Conservation (phyloP, 805 yeast species). For the Grigorovia yakushimaensis region DNA sequence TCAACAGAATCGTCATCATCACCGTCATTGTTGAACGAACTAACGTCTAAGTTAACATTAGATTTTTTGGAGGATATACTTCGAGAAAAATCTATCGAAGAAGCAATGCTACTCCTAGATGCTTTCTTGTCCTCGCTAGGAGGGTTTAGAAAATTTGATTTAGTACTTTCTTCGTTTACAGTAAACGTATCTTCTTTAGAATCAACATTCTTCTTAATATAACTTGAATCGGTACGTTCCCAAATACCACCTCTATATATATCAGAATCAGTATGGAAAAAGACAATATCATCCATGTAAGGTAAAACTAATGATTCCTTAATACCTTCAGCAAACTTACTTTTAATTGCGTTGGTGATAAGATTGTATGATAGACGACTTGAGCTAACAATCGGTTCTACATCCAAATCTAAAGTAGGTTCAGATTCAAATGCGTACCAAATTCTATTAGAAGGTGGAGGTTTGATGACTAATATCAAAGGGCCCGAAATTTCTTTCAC, state of each 20-base stretch:
- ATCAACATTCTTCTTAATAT: background rate
- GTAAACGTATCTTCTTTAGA: background rate
- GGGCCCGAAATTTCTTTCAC: conserved; percentile 67
- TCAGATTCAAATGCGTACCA: conserved; percentile 84
- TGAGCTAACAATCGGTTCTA: conserved; percentile 88
- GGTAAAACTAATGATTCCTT: conserved; percentile 77
- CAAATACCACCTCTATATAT: conserved; percentile 90
- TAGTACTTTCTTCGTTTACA: background rate
- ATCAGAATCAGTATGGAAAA: conserved; percentile 55
- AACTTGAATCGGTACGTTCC: conserved; percentile 32
- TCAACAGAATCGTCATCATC: background rate
- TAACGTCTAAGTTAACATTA: conserved; percentile 5
- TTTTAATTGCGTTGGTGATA: conserved; percentile 71
- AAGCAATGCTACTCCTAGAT: background rate
- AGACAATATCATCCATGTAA: conserved; percentile 77
- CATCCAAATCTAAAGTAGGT: conserved; percentile 64
- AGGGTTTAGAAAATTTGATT: too few relatives aligned
- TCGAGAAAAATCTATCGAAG: background rate
- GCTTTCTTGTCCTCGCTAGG: conserved; percentile 1
- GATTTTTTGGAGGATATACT: conserved; percentile 2
- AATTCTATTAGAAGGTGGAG: conserved; percentile 82
- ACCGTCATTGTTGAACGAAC: conserved; percentile 5
- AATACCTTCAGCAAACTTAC: conserved; percentile 67
- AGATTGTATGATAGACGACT: conserved; percentile 69
- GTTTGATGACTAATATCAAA: conserved; percentile 57